Evolutionary conservation across 495 filamentous ascomycete genomes (phyloP).

Genomic region (Penicillium paxilli): DNA sequence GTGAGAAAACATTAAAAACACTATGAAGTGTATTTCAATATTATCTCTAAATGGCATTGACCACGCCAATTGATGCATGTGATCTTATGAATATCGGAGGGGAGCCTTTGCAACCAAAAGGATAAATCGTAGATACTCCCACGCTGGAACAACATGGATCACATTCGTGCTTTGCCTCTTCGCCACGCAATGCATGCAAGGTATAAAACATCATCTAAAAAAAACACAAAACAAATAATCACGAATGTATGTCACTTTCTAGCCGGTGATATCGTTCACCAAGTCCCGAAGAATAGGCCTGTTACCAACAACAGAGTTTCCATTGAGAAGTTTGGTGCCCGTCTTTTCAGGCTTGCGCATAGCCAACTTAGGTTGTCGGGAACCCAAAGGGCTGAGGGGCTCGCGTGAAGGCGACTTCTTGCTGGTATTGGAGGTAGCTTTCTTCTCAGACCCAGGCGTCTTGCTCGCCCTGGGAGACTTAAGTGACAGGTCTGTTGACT

Average conservation of each 20-base stretch:
- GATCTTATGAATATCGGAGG: too few species aligned
- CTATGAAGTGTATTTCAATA: too few species aligned
- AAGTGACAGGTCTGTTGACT: constrained; percentile 20
- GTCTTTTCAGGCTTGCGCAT: constrained; percentile 39
- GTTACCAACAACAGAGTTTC: constrained; percentile 36
- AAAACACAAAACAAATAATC: not conserved
- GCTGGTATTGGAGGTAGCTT: not conserved
- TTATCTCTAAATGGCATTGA: too few species aligned
- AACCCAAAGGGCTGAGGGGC: constrained; percentile 39
- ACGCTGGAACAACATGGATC: too few species aligned
- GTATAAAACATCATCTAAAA: not conserved
- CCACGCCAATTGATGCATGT: too few species aligned
- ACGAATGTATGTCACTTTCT: not conserved
- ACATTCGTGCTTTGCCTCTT: too few species aligned
- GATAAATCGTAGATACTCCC: not conserved
- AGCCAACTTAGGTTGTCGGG: constrained; percentile 18
- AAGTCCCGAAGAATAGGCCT: constrained; percentile 55
- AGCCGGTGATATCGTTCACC: constrained; percentile 44
- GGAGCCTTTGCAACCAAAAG: too few species aligned
- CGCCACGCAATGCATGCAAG: not conserved
- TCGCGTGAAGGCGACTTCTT: constrained; percentile 22
- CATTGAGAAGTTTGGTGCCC: constrained; percentile 37
- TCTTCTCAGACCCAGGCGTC: constrained; percentile 6
- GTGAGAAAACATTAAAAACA: too few species aligned
- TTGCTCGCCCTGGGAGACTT: constrained; percentile 10